A percentile compares a stretch with the other conserved stretches of the same genome.
These are phyloP conservation scores for Cadophora gregata DNA, from an alignment of 2,329 filamentous ascomycete genomes.

Conservation along the genomic window DNA sequence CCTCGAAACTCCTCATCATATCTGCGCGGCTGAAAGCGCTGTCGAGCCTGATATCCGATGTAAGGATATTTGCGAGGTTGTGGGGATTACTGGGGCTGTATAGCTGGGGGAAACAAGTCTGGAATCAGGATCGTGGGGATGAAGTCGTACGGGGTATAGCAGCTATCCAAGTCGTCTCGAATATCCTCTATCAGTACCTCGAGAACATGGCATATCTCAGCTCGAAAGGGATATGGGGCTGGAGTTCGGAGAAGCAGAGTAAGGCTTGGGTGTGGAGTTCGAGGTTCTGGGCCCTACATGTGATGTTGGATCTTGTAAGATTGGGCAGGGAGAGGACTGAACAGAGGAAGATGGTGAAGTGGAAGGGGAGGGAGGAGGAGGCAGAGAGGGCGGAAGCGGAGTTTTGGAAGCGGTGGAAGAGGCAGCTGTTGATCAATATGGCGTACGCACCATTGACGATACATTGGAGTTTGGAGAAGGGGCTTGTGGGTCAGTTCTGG, in stretches of 20 bases:
- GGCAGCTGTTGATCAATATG: constrained; percentile 70
- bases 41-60: constrained; percentile 70
- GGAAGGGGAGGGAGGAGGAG: constrained; percentile 43
- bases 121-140: constrained; percentile 45
- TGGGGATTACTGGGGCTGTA: constrained; percentile 80
- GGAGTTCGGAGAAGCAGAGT: constrained; percentile 60
- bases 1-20: constrained; percentile 50
- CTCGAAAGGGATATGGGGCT: constrained; percentile 71
- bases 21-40: constrained; percentile 62
- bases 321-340: constrained; percentile 51
- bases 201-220: constrained; percentile 86
- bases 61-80: constrained; percentile 74
- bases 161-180: constrained; percentile 71
- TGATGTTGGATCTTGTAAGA: constrained; percentile 75
- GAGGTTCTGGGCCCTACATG: constrained; percentile 80
- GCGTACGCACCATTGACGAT: constrained; percentile 83
- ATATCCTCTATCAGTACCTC: constrained; percentile 74
- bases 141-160: constrained; percentile 58
- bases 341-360: constrained; percentile 41
- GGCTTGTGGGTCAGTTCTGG: constrained; percentile 62
- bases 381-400: constrained; percentile 44
- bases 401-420: constrained; percentile 59
- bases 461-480: constrained; percentile 79
- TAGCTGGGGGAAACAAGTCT: constrained; percentile 63
- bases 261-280: constrained; percentile 74